phyloP scores from a whole-genome alignment of 352 stramenopile species.

The Globisporangium megalacanthum region DNA sequence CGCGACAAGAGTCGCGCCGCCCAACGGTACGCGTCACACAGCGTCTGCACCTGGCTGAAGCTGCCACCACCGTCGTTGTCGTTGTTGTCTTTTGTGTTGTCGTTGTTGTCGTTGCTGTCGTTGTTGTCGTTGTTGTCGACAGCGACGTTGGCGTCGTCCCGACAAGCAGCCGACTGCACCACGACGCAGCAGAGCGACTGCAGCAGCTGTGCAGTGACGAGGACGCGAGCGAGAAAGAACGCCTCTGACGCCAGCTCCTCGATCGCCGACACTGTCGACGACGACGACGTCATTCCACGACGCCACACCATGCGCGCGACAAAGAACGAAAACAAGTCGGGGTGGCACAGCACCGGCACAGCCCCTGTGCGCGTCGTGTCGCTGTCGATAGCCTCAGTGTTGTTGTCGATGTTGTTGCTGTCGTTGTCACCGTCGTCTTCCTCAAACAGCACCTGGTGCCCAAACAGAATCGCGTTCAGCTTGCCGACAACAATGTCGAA shows the following conservation, averaged over 20 bases:
- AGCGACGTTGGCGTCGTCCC: conserved; percentile 3
- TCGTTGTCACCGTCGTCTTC: conserved; percentile 25
- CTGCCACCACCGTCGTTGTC: conserved; percentile 11
- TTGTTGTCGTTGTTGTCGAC: not conserved
- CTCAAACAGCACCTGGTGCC: conserved; percentile 64
- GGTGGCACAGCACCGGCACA: conserved; percentile 43
- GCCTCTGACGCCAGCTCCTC: conserved; percentile 45
- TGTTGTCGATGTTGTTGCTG: conserved; percentile 2
- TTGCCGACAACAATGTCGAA: conserved; percentile 44
- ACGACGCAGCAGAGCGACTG: conserved; percentile 45
- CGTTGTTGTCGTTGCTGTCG: not conserved
- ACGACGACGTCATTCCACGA: conserved; percentile 25
- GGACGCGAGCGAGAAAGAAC: conserved; percentile 47
- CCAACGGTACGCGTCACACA: conserved; percentile 54
- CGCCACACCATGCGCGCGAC: conserved; percentile 42
- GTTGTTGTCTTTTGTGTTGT: not conserved
- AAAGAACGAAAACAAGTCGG: conserved; percentile 49
- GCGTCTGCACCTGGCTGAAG: conserved; percentile 51
- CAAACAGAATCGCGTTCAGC: conserved; percentile 64
- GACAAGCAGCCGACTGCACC: conserved; percentile 4
- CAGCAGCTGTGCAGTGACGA: conserved; percentile 56
- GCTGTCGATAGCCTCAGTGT: conserved; percentile 7
- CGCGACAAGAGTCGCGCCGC: conserved; percentile 40
- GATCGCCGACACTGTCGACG: conserved; percentile 17
- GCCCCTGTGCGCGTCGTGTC: conserved; percentile 10